Evolutionary conservation across 305 asterid species (phyloP), one percentile per base, ranked within the genome.

Genomic region (Fraxinus paxiana): DNA sequence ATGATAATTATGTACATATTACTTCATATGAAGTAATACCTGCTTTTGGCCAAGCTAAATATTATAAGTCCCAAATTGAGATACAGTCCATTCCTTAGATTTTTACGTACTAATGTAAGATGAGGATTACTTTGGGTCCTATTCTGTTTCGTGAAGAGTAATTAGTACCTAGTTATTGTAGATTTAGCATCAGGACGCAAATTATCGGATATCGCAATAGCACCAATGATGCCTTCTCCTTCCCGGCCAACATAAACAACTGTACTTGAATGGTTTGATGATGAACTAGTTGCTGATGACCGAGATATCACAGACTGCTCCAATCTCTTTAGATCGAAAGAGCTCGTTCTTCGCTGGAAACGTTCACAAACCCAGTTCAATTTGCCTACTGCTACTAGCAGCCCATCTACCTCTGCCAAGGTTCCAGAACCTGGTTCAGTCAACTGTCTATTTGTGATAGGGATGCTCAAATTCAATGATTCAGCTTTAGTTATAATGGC

Each of bases 361-460:
- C 98, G 95, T 31, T 92, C 98, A 69, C 41, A 80, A 82, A 94
- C 98, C 99, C 98, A 96, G 76, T 90, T 90, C 89, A 92, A 85
- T 78, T 89, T 92, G 69, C 99, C 99, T 77, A 96, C 95, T n/a
- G 99, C 99, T 84, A 96, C 97, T 81, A 96, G 88, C 82, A 88
- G 94, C 76, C 97, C 98, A 81, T 92, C 92, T 82, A 96, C 98
- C 93, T 94, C 98, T 84, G 98, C 99, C 85, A 96, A 88, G 81
- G 97, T 91, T 81, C 99, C 98, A 81, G 92, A 92, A 85, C 99
- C 98, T 4, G 98, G 97, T 87, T 96, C 98, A 78, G 92, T 88
- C 84, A 96, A 89, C 82, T 94, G 99, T 31, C 98, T 90, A 78
- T 87, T 84, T 73, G 99, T 96, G 81, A 84, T 77, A 70, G 98